Evolutionary conservation across 2,329 filamentous ascomycete genomes (phyloP), one percentile per base, ranked within the genome.

Genomic region (Camillea tinctor): DNA sequence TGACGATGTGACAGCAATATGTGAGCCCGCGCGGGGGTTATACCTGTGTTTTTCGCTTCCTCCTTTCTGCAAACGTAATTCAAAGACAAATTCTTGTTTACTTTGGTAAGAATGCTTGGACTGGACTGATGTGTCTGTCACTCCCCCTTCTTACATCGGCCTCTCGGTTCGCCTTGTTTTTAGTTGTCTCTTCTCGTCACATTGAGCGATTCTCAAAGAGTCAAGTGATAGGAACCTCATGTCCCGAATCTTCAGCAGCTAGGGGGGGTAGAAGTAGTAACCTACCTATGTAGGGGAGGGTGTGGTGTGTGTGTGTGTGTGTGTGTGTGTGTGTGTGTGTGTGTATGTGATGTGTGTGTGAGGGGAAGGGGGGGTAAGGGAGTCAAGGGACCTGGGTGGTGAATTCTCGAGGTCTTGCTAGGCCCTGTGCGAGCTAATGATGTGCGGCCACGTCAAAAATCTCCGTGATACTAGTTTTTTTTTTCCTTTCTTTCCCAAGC

Each of bases 361-460:
- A 58, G 57, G 61, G 57, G 53, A 63, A 62, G 58, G 60, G 63
- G 58, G 62, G 60, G 60, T 63, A 65, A 59, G 64, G 61, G 63
- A 64, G 36, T 44, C 13, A 44, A 44, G 36, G 36, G 36, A 44
- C 36, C 15, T 11, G 36, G 36, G 36, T n/a, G n/a, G 63, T 61
- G 36, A 44, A 44, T 44, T n/a, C 36, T 44, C 36, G 36, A 44
- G 50, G 50, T 51, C 36, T 44, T 44, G 36, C 17, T n/a, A 65
- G 63, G 57, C 63, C 63, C 59, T 55, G 60, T 62, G 56, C 66
- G 64, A 30, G 26, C 69, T 71, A 71, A 71, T 72, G 68, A 71
- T 63, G 68, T 68, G 66, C 67, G 68, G 69, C 70, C 71, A 73
- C 71, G 70, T 73, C 71, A 71, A 73, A 63, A 71, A 65, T 72